phyloP scores from a whole-genome alignment of 257 asterid species.

The Rehmannia glutinosa region DNA sequence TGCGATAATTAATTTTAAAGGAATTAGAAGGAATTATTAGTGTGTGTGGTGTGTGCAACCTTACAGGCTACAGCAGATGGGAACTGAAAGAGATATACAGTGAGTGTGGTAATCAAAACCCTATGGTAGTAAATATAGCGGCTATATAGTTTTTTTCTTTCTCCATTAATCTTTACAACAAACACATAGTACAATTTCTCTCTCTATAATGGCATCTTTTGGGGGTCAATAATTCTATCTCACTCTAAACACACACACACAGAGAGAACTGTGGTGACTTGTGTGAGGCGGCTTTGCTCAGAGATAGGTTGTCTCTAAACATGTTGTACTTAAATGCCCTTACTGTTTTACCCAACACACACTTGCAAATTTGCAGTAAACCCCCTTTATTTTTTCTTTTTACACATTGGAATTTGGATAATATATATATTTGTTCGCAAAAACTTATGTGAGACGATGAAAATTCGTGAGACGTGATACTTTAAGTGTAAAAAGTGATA shows the following conservation, averaged over 20 bases:
- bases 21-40: not conserved
- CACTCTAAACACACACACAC: too few relatives aligned
- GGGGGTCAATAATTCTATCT: slow-evolving; percentile 28
- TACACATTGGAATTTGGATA: too few relatives aligned
- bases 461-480: too few relatives aligned
- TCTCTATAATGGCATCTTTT: slow-evolving; percentile 27
- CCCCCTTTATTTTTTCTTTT: slow-evolving; percentile 3
- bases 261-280: slow-evolving; percentile 10
- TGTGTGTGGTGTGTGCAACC: not conserved
- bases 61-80: slow-evolving; percentile 10
- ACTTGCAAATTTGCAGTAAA: slow-evolving; percentile 21
- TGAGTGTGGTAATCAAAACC: slow-evolving; percentile 29
- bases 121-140: slow-evolving; percentile 28
- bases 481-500: too few relatives aligned
- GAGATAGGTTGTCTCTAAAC: slow-evolving; percentile 31
- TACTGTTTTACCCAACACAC: slow-evolving; percentile 40
- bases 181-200: not conserved
- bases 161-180: slow-evolving; percentile 19
- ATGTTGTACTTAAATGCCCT: slow-evolving; percentile 24
- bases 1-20: not conserved
- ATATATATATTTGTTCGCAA: not conserved
- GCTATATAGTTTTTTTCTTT: not conserved
- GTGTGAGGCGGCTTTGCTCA: slow-evolving; percentile 63
- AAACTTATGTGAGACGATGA: too few relatives aligned
- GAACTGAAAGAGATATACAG: slow-evolving; percentile 21